Base-by-base conservation (phyloP, 179 eudicot species). In the Monotropa hypopitys region DNA sequence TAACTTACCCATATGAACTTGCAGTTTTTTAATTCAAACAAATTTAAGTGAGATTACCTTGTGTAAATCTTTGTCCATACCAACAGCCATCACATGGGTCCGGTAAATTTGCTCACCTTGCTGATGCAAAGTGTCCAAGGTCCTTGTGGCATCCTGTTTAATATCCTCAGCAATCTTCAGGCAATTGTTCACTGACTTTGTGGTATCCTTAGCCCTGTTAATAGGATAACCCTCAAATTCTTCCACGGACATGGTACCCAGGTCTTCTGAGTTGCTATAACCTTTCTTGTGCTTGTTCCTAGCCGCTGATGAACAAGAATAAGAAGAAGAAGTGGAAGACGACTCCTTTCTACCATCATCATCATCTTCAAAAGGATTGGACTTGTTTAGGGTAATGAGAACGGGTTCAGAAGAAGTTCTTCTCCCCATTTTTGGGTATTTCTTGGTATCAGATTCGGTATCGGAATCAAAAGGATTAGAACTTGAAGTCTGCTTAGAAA, bases 71-170 rank as follows among this genome's bases (percentile, higher is more conserved):
- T 82, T 84, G 75, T 96, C 99, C 42, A 89, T 87, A 40, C 81
- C 84, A 65, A 75, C 92, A 70, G 97, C 98, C 89, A 89, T 88
- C 76, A 78, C 40, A 32, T 96, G 98, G 33, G 99, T 94, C 78
- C 97, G 84, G n/a, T 89, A 84, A 74, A 96, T 96, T 79, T 93
- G 99, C 75, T 96, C 96, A 5, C 99, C 99, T 76, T 96, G 99
- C 78, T 89, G 90, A 81, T 96, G 94, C 86, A 96, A 82, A n/a
- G 96, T 91, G 5, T 90, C 97, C 12, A 96, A 90, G 0, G 99
- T 96, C 83, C 72, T 81, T 0, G 90, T 72, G 51, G 97, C 98
- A 51, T 90, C 92, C 53, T 84, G 84, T 77, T 92, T 87, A 13
- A 93, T 93, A 70, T 91, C 97, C 86, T 89, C 96, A 13, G 99